phyloP scores from a whole-genome alignment of 345 rosid genomes.

The Tarenaya hassleriana region DNA sequence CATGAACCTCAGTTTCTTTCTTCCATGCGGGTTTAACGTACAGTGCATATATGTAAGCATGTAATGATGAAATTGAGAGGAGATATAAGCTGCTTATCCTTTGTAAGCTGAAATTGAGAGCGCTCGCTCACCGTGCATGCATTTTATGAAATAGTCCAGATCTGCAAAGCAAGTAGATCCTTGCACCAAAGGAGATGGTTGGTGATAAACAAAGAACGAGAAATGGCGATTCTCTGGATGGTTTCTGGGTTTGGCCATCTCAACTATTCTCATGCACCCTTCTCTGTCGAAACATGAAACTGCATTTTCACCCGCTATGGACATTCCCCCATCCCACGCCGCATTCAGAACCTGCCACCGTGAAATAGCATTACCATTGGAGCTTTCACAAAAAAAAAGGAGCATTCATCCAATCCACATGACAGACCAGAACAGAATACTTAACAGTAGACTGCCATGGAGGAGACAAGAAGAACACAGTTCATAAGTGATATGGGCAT shows the following conservation, averaged over 20 bases:
- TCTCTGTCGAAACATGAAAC: slow-evolving; percentile 70
- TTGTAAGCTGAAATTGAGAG: too few species aligned
- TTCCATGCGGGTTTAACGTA: too few species aligned
- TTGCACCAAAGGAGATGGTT: slow-evolving; percentile 65
- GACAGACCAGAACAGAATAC: not conserved
- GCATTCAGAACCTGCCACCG: slow-evolving; percentile 62
- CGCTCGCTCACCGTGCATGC: slow-evolving; percentile 93
- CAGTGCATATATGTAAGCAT: too few species aligned
- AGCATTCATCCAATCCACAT: not conserved
- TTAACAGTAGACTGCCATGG: not conserved
- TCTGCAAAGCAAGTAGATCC: slow-evolving; percentile 72
- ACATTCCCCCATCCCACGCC: slow-evolving; percentile 78
- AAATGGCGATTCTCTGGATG: slow-evolving; percentile 72
- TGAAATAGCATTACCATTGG: slow-evolving; percentile 6
- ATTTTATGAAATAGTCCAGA: slow-evolving; percentile 62
- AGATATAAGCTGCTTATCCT: too few species aligned
- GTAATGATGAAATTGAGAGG: too few species aligned
- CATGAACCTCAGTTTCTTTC: too few species aligned
- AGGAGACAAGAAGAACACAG: too few species aligned
- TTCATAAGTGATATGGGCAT: too few species aligned
- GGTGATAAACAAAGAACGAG: slow-evolving; percentile 69
- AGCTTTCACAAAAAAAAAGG: slow-evolving; percentile 1
- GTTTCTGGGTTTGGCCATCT: slow-evolving; percentile 79
- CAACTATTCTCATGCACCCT: slow-evolving; percentile 62
- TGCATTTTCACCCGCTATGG: slow-evolving; percentile 61